Evolutionary conservation across 2,329 filamentous ascomycete genomes (phyloP), one percentile per base, ranked within the genome.

Genomic region (Ophiostoma angusticollis): DNA sequence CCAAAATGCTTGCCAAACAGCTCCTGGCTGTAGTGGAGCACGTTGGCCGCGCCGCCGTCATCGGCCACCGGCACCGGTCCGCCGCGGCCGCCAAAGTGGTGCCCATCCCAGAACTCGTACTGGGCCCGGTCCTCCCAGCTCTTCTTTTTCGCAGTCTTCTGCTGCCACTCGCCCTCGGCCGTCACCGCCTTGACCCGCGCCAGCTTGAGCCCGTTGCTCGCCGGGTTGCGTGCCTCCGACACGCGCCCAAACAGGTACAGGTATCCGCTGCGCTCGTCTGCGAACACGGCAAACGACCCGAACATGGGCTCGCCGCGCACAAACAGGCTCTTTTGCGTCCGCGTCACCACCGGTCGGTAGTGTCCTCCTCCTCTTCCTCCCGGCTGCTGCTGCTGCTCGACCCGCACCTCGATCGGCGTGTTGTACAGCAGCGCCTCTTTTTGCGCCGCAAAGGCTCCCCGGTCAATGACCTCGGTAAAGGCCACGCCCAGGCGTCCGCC

Each of bases 231-330:
- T 13, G 42, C 30, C 24, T 45, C 42, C 17, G 38, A 38, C n/a
- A 48, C 35, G 21, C 46, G 42, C 9, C 36, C 46, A 47, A 48
- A 48, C 13, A 47, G 35, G 32, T 48, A 48, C 19, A 48, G 39
- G 23, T 39, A 47, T 4, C 37, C 37, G 22, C 40, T 36, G 17
- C 30, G 30, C 11, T 16, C 29, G 25, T 30, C 36, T 18, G 39
- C 14, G 24, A 31, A 31, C 12, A 39, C 25, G 6, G 35, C 18
- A 36, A 48, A 48, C 5, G 46, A 47, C 4, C 46, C 46, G 17
- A 40, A 48, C 37, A 43, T 33, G 6, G 41, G 34, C 32, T 47
- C 46, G 24, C 35, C 33, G 9, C 33, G 16, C 14, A 18, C 6
- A 23, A 48, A 48, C 17, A 47, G 29, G 24, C 33, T 39, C 39